Base-by-base conservation (phyloP, 2,329 filamentous ascomycete species). In the Penicillium concentricum region DNA sequence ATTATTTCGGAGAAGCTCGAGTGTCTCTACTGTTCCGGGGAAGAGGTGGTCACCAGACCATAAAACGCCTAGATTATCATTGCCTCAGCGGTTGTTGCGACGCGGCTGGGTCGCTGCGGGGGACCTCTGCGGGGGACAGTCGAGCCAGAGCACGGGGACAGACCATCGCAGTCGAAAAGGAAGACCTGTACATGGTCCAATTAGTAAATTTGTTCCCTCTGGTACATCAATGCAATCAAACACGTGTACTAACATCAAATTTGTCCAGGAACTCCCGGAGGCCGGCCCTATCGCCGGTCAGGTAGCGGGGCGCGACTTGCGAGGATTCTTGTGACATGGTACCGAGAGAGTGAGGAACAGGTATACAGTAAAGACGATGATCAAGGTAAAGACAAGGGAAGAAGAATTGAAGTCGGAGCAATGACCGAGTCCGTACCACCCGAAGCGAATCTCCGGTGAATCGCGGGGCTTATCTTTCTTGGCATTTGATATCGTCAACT, bases 91-190 rank as follows among this genome's bases (percentile, higher is more conserved):
- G 66, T 74, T 70, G 62, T 59, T 54, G 54, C 54, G 18, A 48
- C 38, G 32, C 49, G 30, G 37, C n/a, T 3, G n/a, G 22, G 30
- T 49, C 8, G 35, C 16, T 56, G 32, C 18, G 44, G 51, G 30
- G n/a, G 30, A 46, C 1, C 30, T 24, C 20, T 30, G 43, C 18
- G 38, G 50, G 51, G 37, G 39, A 43, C 59, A 18, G 45, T 52
- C 38, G 53, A 52, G 16, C 20, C 45, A 12, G 35, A 18, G 26
- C 45, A 41, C 3, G 49, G 42, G 50, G 32, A 71, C 81, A 69
- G 80, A 96, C 93, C 94, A 85, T 99, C 94, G 78, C 94, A 99
- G 74, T 99, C 94, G 69, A 99, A 91, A 13, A 99, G 81, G 71
- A 99, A 97, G 35, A 90, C 87, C 91, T 96, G 65, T 56, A 58